Conservation (phyloP, 164 flowering plant species). For the Taxillus chinensis region DNA sequence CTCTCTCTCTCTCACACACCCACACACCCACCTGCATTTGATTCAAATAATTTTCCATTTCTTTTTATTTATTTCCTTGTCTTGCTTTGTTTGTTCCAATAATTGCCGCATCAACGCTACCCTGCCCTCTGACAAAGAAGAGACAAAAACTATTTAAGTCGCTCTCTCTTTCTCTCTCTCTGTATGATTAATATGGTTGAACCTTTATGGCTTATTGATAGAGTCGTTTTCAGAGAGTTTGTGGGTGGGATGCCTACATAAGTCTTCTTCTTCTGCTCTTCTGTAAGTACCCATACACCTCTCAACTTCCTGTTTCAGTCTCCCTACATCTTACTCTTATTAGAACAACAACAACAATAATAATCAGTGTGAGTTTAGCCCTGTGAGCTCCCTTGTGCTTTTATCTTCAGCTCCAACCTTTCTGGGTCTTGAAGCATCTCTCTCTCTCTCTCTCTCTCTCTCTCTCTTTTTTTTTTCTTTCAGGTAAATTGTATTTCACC, state of each 20-base stretch:
- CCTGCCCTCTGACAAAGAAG: constrained; percentile 1
- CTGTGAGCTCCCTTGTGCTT: neutral
- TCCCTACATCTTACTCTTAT: neutral
- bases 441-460: neutral
- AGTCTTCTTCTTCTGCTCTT: constrained; percentile 9
- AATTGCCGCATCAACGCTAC: constrained; percentile 4
- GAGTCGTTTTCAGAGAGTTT: constrained; percentile 18
- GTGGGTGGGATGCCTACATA: constrained; percentile 11
- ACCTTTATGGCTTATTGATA: constrained; percentile 5
- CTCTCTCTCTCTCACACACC: constrained; percentile 4
- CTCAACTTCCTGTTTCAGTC: neutral
- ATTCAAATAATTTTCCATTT: constrained; percentile 13
- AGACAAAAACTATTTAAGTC: neutral
- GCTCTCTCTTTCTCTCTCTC: constrained; percentile 4
- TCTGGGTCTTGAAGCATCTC: neutral
- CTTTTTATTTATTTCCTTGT: neutral
- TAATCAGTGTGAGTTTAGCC: neutral
- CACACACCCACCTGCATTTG: too few relatives aligned
- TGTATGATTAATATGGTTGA: neutral
- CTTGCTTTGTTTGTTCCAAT: neutral
- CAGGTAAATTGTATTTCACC: neutral
- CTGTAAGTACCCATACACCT: constrained; percentile 9
- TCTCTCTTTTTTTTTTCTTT: neutral
- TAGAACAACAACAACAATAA: too few relatives aligned
- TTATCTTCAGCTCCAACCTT: neutral